Conservation (phyloP, 73 alveolate species). For the Symbiodinium natans region DNA sequence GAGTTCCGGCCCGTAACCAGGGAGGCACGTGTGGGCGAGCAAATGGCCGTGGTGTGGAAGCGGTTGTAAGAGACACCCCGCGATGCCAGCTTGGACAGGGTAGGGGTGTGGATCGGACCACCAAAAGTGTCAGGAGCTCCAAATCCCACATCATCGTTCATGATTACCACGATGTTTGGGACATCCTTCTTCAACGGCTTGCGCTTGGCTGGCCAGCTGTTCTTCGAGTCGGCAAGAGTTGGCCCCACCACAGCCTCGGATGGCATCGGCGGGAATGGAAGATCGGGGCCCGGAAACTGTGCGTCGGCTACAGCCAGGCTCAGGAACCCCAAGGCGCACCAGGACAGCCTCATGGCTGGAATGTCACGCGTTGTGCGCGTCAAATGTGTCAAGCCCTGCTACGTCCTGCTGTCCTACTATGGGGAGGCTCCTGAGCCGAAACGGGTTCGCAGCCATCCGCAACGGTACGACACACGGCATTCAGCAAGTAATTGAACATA, state of each 20-base stretch:
- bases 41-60: constrained; percentile 87
- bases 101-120: constrained; percentile 85
- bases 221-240: constrained; percentile 30
- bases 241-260: constrained; percentile 18
- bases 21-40: constrained; percentile 77
- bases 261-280: constrained; percentile 73
- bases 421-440: no score
- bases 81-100: constrained; percentile 6
- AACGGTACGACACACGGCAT: no score
- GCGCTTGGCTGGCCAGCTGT: not conserved
- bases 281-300: constrained; percentile 44
- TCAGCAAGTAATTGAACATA: no score
- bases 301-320: constrained; percentile 6
- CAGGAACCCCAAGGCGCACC: no score
- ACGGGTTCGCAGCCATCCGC: no score
- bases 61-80: constrained; percentile 82
- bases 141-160: constrained; percentile 85
- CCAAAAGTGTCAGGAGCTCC: constrained; percentile 90
- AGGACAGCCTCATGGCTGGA: no score
- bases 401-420: no score
- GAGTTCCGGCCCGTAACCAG: constrained; percentile 39
- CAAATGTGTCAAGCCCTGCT: no score
- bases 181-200: not conserved
- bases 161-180: not conserved
- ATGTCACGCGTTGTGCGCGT: no score